Conservation (phyloP, 2,329 filamentous ascomycete genomes). For the Tolypocladium guangdongense region DNA sequence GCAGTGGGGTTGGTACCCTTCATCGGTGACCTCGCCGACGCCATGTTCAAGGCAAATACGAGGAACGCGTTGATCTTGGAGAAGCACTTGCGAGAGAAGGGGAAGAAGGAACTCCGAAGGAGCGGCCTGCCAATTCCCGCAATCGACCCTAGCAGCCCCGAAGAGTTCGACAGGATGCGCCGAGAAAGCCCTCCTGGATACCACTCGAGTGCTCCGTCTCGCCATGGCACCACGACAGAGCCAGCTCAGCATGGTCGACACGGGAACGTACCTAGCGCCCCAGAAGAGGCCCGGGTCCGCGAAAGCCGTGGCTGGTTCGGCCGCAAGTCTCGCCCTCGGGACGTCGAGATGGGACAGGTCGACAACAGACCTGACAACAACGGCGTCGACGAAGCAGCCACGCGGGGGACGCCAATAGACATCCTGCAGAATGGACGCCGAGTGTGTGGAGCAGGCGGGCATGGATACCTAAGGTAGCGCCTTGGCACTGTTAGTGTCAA, state of each 20-base stretch:
- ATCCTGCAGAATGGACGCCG: background rate
- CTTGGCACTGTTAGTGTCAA: too few species aligned
- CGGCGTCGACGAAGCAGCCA: background rate
- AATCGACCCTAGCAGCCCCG: constrained; percentile 40
- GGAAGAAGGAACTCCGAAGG: constrained; percentile 42
- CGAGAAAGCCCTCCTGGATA: constrained; percentile 16
- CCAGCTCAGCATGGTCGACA: constrained; percentile 8
- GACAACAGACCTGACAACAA: constrained; percentile 3
- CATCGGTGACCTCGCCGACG: constrained; percentile 65
- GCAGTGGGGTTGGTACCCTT: constrained; percentile 63
- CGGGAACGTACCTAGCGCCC: constrained; percentile 11
- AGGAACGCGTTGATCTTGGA: constrained; percentile 63
- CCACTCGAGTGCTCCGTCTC: constrained; percentile 14
- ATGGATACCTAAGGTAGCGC: too few species aligned
- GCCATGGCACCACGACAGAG: constrained; percentile 12
- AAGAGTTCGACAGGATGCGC: constrained; percentile 34
- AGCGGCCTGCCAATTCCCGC: constrained; percentile 35
- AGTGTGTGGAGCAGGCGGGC: background rate
- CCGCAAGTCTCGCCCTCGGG: constrained; percentile 15
- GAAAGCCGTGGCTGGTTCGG: constrained; percentile 17
- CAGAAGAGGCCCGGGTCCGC: constrained; percentile 16
- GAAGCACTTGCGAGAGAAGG: constrained; percentile 55
- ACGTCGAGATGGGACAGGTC: constrained; percentile 18
- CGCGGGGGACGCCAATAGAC: background rate
- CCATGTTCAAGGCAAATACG: constrained; percentile 63